These are phyloP conservation scores for Discostella stelligera DNA, from an alignment of 352 stramenopile genomes.

Conservation along the genomic window DNA sequence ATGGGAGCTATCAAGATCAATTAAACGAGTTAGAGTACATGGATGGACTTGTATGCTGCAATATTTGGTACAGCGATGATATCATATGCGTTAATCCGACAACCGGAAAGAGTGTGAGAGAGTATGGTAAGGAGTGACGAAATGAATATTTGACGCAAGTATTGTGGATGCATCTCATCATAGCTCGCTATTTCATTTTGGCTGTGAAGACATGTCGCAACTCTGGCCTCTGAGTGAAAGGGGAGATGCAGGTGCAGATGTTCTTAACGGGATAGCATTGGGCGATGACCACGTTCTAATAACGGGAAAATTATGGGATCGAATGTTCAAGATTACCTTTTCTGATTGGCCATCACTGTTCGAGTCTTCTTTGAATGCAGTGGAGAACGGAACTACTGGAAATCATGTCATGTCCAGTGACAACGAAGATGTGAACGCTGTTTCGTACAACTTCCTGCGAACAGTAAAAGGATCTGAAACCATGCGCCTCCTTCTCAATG, in stretches of 20 bases:
- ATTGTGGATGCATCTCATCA: background rate
- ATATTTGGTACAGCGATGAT: conserved; percentile 92
- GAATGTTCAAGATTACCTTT: conserved; percentile 86
- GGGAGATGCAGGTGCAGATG: conserved; percentile 61
- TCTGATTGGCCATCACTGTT: conserved; percentile 44
- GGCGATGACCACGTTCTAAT: conserved; percentile 89
- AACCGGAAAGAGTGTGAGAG: conserved; percentile 85
- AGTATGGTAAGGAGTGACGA: conserved; percentile 81
- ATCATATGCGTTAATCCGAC: conserved; percentile 90
- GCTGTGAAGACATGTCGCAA: conserved; percentile 64
- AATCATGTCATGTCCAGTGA: background rate
- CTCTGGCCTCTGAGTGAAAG: conserved; percentile 74
- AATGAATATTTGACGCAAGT: background rate
- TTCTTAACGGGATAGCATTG: conserved; percentile 93
- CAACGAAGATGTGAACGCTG: conserved; percentile 15
- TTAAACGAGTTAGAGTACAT: conserved; percentile 93
- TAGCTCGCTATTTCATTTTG: background rate
- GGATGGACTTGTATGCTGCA: conserved; percentile 91
- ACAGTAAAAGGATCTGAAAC: conserved; percentile 23
- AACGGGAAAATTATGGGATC: conserved; percentile 90
- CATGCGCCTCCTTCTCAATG: conserved; percentile 16
- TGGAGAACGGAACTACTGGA: background rate
- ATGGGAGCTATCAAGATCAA: conserved; percentile 65
- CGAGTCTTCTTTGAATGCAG: background rate
- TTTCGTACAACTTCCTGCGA: conserved; percentile 30